Conservation (phyloP, 2,329 filamentous ascomycete species). For the Ascocoryne sarcoides region DNA sequence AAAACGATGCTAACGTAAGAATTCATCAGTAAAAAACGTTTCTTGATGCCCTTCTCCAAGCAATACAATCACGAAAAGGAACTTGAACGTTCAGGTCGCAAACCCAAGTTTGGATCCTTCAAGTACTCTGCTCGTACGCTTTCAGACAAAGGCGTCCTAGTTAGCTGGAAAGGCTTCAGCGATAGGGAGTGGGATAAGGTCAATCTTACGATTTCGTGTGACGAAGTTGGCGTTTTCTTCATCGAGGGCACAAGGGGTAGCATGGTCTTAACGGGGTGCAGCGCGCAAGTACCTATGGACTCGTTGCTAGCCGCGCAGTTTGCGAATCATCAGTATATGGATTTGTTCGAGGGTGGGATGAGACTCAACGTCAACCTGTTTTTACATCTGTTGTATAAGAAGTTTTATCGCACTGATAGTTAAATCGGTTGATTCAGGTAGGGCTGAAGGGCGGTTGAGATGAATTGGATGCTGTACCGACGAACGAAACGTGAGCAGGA, state of each 20-base stretch:
- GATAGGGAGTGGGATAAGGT: conserved; percentile 84
- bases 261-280: conserved; percentile 93
- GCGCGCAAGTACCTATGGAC: conserved; percentile 80
- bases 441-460: too few relatives aligned
- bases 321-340: conserved; percentile 93
- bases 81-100: conserved; percentile 81
- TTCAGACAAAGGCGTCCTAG: conserved; percentile 86
- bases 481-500: too few relatives aligned
- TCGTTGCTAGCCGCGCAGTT: conserved; percentile 95
- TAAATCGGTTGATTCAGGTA: conserved; percentile 6
- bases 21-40: conserved; percentile 65
- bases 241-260: conserved; percentile 85
- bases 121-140: conserved; percentile 90
- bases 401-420: conserved; percentile 74
- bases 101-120: conserved; percentile 95
- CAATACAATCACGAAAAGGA: conserved; percentile 98
- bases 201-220: conserved; percentile 88
- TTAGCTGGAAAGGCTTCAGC: conserved; percentile 78
- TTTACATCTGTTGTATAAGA: conserved; percentile 95
- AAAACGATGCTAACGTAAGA: conserved; percentile 8
- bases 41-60: conserved; percentile 92
- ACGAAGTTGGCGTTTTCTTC: conserved; percentile 88
- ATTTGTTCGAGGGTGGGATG: conserved; percentile 77
- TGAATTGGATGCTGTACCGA: too few relatives aligned
- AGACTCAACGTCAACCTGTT: conserved; percentile 94